Base-by-base conservation (phyloP, 495 filamentous ascomycete genomes). In the Cladorrhinum samala region DNA sequence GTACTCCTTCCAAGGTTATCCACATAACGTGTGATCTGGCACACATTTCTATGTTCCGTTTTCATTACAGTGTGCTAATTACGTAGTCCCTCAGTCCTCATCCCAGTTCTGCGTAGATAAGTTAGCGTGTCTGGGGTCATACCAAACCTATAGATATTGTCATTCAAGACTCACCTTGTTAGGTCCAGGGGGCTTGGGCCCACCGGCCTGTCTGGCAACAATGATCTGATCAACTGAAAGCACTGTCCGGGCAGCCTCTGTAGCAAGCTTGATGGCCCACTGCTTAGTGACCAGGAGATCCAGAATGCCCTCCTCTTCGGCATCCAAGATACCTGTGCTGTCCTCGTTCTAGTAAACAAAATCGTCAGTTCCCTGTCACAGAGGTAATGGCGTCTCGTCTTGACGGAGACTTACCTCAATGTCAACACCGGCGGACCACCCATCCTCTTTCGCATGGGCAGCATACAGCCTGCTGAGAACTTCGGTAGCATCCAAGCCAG, bases 201-300 rank as follows among this genome's bases (percentile, higher is more conserved):
- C 94, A 64, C 94, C 94, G 20, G 94, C 94, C 73, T 96, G 92
- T 70, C 91, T 84, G 47, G 94, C 91, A 44, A 99, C 94, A 65
- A 99, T 99, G 61, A 99, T 97, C 75, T 99, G 94, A 72, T 99
- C 94, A 14, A 99, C 94, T 36, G 91, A 92, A 55, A 99, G 77
- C 36, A 99, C 87, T 40, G 94, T 97, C 52, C 94, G 82, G 46
- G 88, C 92, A 43, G 93, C 84, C 70, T 99, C 94, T 14, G 91
- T 96, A 40, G 94, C 94, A 44, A 99, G 75, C 70, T 91, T 91
- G 63, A 99, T 95, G 2, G 94, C 94, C 89, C 89, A 96, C 62
- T 83, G 83, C 81, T 99, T 99, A 36, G 85, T 79, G 38, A 88
- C 80, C 70, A 96, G 77, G 43, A 99, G 78, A 72, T 99, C 94